Percentiles rank a stretch among this genome's conserved stretches.
Conservation (phyloP, 345 rosid species). For the Arabidopsis thaliana region TAIR10.1 NC_003076.8:5993001-5993500, state of each 20-base stretch:
- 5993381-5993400: conserved; percentile 52
- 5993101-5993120: conserved; percentile 68
- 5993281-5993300: conserved; percentile 57
- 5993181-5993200: conserved; percentile 16
- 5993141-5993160: conserved; percentile 58
- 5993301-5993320: conserved; percentile 55
- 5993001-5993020: conserved; percentile 40
- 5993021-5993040: conserved; percentile 86
- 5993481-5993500: conserved; percentile 67
- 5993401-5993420: conserved; percentile 65
- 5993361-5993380: conserved; percentile 48
- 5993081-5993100: conserved; percentile 61
- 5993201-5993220: neutral
- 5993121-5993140: conserved; percentile 67
- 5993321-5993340: conserved; percentile 48
- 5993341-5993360: conserved; percentile 32
- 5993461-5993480: conserved; percentile 51
- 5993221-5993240: no score
- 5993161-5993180: neutral
- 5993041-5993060: conserved; percentile 90
- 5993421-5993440: conserved; percentile 60
- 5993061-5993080: conserved; percentile 67
- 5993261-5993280: conserved; percentile 9
- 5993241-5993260: no score
- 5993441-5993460: conserved; percentile 56